Conservation (phyloP, 768 basidiomycete genomes). For the Amanita molliuscula region DNA sequence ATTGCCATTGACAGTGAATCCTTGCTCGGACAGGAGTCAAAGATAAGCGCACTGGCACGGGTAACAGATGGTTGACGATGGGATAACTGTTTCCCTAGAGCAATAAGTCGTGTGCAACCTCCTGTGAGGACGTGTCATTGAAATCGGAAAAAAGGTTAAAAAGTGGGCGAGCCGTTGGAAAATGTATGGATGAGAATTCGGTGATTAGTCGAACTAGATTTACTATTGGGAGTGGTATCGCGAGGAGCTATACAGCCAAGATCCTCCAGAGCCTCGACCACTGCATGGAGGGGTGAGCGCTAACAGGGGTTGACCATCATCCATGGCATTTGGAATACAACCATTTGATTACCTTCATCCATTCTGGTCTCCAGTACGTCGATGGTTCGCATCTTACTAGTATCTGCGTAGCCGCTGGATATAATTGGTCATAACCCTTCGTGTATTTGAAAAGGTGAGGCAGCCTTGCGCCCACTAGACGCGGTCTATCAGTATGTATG, state of each 20-base stretch:
- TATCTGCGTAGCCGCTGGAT: constrained; percentile 32
- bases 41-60: constrained; percentile 23
- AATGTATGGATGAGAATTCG: constrained; percentile 35
- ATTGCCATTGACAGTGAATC: constrained; percentile 16
- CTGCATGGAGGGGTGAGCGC: constrained; percentile 20
- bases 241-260: constrained; percentile 22
- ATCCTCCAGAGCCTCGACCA: constrained; percentile 24
- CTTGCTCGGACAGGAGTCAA: constrained; percentile 37
- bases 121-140: constrained; percentile 18
- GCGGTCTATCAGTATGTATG: not conserved
- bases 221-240: not conserved
- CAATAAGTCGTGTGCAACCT: constrained; percentile 26
- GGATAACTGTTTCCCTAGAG: constrained; percentile 22
- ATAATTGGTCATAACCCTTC: constrained; percentile 26
- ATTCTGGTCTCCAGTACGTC: constrained; percentile 24
- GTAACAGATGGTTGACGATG: constrained; percentile 4
- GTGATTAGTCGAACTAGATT: constrained; percentile 10
- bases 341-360: constrained; percentile 15
- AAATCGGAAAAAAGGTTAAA: not conserved
- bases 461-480: constrained; percentile 33
- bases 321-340: not conserved
- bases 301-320: constrained; percentile 13
- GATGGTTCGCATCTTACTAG: constrained; percentile 25
- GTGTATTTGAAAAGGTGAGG: constrained; percentile 38
- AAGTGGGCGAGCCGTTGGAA: constrained; percentile 29